Conservation (phyloP, 352 stramenopile genomes). For the Halophytophthora batemanensis region DNA sequence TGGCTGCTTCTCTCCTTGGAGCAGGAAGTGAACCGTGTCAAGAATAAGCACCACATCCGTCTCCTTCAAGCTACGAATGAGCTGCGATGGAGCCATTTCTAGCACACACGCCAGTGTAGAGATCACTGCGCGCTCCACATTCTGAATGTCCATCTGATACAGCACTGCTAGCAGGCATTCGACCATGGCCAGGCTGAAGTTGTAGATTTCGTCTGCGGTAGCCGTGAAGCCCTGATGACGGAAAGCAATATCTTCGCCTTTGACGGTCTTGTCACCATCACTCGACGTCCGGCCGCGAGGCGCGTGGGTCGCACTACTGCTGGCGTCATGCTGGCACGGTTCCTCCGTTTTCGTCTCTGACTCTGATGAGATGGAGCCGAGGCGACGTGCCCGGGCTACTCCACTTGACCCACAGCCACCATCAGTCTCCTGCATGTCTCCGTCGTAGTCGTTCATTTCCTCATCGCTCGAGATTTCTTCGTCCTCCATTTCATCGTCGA, state of each 20-base stretch:
- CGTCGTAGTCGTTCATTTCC: conserved; percentile 7
- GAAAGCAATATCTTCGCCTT: conserved; percentile 8
- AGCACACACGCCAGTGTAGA: conserved; percentile 63
- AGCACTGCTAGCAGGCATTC: conserved; percentile 50
- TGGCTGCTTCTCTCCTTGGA: conserved; percentile 43
- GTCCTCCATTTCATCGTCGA: conserved; percentile 40
- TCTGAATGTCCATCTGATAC: conserved; percentile 60
- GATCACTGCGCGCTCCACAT: conserved; percentile 58
- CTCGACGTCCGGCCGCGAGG: conserved; percentile 4
- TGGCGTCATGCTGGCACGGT: background rate
- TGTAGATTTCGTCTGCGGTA: conserved; percentile 38
- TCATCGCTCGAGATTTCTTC: conserved; percentile 9
- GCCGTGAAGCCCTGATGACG: conserved; percentile 20
- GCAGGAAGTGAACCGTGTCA: conserved; percentile 63
- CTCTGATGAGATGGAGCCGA: conserved; percentile 34
- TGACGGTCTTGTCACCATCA: conserved; percentile 9
- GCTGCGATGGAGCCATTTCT: conserved; percentile 66
- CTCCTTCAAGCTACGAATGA: conserved; percentile 49
- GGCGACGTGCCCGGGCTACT: conserved; percentile 23
- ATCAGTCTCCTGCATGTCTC: conserved; percentile 16
- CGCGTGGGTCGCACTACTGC: background rate
- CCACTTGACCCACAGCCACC: conserved; percentile 8
- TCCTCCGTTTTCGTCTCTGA: conserved; percentile 28
- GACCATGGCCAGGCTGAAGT: conserved; percentile 45
- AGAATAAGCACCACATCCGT: conserved; percentile 59